Evolutionary conservation across 768 basidiomycete genomes (phyloP).

Genomic region (Boletus patriciae): DNA sequence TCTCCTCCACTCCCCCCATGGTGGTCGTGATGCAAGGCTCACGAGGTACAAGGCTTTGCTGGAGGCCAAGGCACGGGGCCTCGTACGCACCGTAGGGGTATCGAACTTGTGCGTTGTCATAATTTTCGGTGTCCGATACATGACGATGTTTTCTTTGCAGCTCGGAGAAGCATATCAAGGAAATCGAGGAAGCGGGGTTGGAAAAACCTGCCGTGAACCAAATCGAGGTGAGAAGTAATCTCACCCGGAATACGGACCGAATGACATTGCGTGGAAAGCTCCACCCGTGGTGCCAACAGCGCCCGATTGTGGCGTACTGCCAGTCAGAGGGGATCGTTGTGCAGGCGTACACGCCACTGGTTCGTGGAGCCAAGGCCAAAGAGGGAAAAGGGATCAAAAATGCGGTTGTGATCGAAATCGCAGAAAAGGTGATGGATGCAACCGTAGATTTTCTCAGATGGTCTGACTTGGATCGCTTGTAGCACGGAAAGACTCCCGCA

Average conservation of each 20-base stretch:
- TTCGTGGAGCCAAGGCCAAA: slow-evolving; percentile 42
- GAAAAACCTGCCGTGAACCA: slow-evolving; percentile 33
- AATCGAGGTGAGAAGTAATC: slow-evolving; percentile 19
- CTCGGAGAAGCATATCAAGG: slow-evolving; percentile 28
- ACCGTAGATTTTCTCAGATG: too few species aligned
- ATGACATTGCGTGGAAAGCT: slow-evolving; percentile 42
- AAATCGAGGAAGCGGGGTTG: slow-evolving; percentile 26
- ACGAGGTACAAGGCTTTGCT: slow-evolving; percentile 42
- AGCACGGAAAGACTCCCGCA: slow-evolving; percentile 34
- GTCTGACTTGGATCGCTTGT: slow-evolving; percentile 1
- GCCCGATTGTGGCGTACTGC: slow-evolving; percentile 72
- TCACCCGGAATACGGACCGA: neutral
- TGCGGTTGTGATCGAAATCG: slow-evolving; percentile 48
- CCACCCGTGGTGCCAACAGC: slow-evolving; percentile 80
- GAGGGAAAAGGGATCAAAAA: slow-evolving; percentile 43
- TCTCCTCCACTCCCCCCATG: slow-evolving; percentile 45
- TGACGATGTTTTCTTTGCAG: slow-evolving; percentile 8
- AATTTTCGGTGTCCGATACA: neutral
- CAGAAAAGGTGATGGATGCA: slow-evolving; percentile 48
- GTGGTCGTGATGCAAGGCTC: slow-evolving; percentile 40
- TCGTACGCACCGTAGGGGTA: slow-evolving; percentile 43
- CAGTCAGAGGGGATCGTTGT: slow-evolving; percentile 54
- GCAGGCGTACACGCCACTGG: slow-evolving; percentile 72
- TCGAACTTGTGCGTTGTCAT: slow-evolving; percentile 45
- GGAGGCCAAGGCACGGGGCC: slow-evolving; percentile 36